Evolutionary conservation across 257 asterid species (phyloP).

Genomic region (Ajuga chamaepitys): DNA sequence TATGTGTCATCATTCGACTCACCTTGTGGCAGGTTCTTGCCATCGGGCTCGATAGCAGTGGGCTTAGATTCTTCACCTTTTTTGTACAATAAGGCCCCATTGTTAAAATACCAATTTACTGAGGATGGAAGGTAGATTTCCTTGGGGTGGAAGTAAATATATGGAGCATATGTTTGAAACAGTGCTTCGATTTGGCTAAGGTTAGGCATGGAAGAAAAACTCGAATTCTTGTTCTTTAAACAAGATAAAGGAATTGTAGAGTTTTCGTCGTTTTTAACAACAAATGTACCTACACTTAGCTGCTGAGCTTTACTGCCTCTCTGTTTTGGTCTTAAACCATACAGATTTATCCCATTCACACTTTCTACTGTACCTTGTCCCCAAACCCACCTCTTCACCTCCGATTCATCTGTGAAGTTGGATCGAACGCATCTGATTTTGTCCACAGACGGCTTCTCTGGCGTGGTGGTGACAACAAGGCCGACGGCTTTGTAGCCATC

Average conservation of each 20-base stretch:
- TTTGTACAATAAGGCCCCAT: conserved; percentile 48
- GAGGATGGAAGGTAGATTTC: conserved; percentile 69
- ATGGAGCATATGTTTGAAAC: conserved; percentile 53
- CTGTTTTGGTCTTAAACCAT: conserved; percentile 40
- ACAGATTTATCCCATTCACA: conserved; percentile 27
- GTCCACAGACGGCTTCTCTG: conserved; percentile 63
- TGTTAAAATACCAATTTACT: conserved; percentile 69
- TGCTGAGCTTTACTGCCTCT: conserved; percentile 49
- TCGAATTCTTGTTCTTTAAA: conserved; percentile 47
- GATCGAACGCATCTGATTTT: conserved; percentile 58
- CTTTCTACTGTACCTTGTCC: conserved; percentile 18
- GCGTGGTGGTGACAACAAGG: conserved; percentile 46
- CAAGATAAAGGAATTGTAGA: conserved; percentile 33
- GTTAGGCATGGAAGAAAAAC: conserved; percentile 43
- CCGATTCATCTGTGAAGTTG: conserved; percentile 55
- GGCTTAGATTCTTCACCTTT: conserved; percentile 61
- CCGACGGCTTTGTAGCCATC: conserved; percentile 69
- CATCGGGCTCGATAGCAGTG: conserved; percentile 29
- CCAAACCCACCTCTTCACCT: conserved; percentile 60
- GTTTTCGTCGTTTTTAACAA: conserved; percentile 8
- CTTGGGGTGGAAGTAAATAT: conserved; percentile 58
- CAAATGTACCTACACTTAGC: conserved; percentile 43
- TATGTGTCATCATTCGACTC: conserved; percentile 61
- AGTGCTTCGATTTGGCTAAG: conserved; percentile 37
- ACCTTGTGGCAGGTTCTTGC: conserved; percentile 76